Evolutionary conservation across 495 filamentous ascomycete genomes (phyloP), one percentile per base, ranked within the genome.

Genomic region (Xylaria intraflava): DNA sequence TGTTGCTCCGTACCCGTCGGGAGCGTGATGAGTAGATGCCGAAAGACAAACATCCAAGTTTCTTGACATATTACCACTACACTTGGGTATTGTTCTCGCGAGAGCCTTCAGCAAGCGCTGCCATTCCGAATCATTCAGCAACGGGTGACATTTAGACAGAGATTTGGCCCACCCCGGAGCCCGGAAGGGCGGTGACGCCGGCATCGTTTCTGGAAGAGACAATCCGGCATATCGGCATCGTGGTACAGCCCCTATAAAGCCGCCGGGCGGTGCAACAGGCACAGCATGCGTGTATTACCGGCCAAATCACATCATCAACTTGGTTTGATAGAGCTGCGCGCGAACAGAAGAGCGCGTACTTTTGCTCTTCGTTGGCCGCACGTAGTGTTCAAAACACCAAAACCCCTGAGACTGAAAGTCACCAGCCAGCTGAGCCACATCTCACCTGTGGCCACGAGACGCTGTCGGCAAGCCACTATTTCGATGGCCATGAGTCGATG

Each of bases 111-210:
- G 2, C 0, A 26, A 44, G 41, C 20, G 7, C 16, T 6, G 17
- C 17, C 6, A 30, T 19, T 29, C 45, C n/a, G 11, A 23, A 39
- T 30, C 2, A 16, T 33, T 29, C 33, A 16, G 33, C 11, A 17
- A 19, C 23, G 31, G 39, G 49, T 8, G 22, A 27, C 38, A 17
- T 36, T n/a, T 24, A 29, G 31, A 38, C 26, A 16, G 29, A 6
- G 14, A 33, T 19, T 33, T 24, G 19, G 38, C 36, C 45, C 19
- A 49, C 40, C 46, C 61, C 60, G 61, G 63, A 59, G 55, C 59
- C 58, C 61, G 63, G 61, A 55, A 64, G 53, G 48, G 53, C 52
- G 46, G 53, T 57, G 53, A 45, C 39, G 22, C 38, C 22, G 19
- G 42, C 16, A 39, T 53, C 29, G 35, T 46, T 20, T 3, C 14